phyloP scores from a whole-genome alignment of 257 asterid species.

The Echium plantagineum region DNA sequence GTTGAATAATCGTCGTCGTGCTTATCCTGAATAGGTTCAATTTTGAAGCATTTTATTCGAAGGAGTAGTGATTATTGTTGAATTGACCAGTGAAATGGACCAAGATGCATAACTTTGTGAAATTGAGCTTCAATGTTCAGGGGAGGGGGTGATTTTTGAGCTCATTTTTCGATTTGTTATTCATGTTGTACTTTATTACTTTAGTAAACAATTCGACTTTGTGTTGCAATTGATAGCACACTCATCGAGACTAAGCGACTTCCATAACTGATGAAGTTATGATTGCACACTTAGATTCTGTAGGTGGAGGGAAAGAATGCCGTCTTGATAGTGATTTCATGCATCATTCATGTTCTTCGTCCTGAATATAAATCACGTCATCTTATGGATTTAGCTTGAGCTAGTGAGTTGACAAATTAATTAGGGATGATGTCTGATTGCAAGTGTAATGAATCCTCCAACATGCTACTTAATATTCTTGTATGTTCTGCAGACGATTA shows the following conservation, averaged over 20 bases:
- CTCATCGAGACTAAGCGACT: background rate
- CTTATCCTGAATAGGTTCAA: too few relatives aligned
- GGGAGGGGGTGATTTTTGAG: too few relatives aligned
- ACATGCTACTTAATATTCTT: background rate
- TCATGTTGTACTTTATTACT: too few relatives aligned
- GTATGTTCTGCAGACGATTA: conserved; percentile 33
- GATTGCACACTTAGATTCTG: background rate
- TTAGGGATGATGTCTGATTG: background rate
- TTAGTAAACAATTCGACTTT: too few relatives aligned
- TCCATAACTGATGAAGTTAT: background rate
- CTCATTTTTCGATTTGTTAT: too few relatives aligned
- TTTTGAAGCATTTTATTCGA: background rate
- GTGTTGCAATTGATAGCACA: background rate
- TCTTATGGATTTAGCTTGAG: background rate
- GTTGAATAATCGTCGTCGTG: too few relatives aligned
- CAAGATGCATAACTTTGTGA: background rate
- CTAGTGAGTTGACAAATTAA: background rate
- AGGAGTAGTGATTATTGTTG: background rate
- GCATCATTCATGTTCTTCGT: too few relatives aligned
- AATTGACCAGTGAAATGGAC: background rate
- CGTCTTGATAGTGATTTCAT: too few relatives aligned
- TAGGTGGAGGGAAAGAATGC: too few relatives aligned
- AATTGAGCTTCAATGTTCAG: background rate
- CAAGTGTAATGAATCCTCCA: background rate
- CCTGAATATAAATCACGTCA: too few relatives aligned